These are phyloP conservation scores for Spergularia bocconei DNA, from an alignment of 148 eudicot genomes.

Conservation along the genomic window DNA sequence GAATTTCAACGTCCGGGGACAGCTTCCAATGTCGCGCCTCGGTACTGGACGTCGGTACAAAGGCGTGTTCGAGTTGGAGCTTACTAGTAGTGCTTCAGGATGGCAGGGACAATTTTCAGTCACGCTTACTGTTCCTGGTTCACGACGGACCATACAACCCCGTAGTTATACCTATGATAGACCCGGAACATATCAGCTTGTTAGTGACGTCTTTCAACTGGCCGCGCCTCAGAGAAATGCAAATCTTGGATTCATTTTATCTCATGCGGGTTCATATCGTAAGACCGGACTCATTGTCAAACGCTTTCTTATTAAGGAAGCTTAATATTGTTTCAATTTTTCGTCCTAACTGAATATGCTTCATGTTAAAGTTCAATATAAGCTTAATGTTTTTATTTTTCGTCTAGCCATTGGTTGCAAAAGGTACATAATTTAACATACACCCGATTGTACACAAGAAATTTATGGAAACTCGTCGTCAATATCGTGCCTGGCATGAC, in stretches of 20 bases:
- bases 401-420: no score
- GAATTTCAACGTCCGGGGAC: background rate
- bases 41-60: background rate
- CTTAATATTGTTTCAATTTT: no score
- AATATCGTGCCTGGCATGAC: no score
- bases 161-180: background rate
- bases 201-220: background rate
- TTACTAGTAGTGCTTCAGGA: background rate
- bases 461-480: no score
- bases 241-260: background rate
- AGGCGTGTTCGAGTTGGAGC: constrained; percentile 10
- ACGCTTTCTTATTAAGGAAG: background rate
- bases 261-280: background rate
- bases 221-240: background rate
- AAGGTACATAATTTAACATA: no score
- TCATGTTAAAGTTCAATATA: no score
- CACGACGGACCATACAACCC: background rate
- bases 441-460: no score
- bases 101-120: constrained; percentile 1
- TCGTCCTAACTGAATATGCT: no score
- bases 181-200: background rate
- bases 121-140: background rate
- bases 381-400: no score
- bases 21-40: background rate
- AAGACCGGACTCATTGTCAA: constrained; percentile 3